phyloP scores from a whole-genome alignment of 2,329 filamentous ascomycete genomes.

The Dactylellina cionopaga region DNA sequence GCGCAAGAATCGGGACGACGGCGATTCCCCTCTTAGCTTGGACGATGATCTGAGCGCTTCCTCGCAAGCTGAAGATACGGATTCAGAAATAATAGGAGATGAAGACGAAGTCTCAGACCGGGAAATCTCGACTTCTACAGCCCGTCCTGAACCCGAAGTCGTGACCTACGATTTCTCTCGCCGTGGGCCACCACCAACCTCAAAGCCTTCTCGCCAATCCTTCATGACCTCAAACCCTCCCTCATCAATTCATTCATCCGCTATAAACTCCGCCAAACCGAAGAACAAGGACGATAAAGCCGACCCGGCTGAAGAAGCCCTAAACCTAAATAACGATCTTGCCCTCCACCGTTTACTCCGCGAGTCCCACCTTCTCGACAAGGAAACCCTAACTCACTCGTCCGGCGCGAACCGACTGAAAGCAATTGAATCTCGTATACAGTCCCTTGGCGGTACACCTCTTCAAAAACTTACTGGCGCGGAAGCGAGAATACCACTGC shows the following conservation, averaged over 20 bases:
- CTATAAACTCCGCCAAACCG: not conserved
- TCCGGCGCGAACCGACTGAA: conserved; percentile 79
- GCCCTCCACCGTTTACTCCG: conserved; percentile 88
- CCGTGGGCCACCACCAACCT: conserved; percentile 29
- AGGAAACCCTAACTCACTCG: conserved; percentile 63
- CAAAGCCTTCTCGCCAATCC: conserved; percentile 40
- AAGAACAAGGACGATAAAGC: conserved; percentile 23
- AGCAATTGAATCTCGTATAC: conserved; percentile 83
- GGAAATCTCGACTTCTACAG: conserved; percentile 6
- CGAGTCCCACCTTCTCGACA: conserved; percentile 87
- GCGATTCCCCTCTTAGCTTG: not conserved
- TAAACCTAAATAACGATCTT: conserved; percentile 69
- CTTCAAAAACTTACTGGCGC: conserved; percentile 66
- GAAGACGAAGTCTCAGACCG: not conserved
- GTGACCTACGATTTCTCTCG: conserved; percentile 50
- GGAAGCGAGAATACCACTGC: conserved; percentile 89
- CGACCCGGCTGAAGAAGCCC: conserved; percentile 1
- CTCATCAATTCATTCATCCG: conserved; percentile 19
- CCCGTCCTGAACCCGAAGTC: conserved; percentile 10
- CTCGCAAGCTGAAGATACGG: not conserved
- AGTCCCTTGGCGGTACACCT: conserved; percentile 78
- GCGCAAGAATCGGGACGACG: not conserved
- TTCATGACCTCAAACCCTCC: conserved; percentile 50
- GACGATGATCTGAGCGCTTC: not conserved
- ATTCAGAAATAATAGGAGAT: conserved; percentile 68